Base-by-base conservation (phyloP, 371 early-diverging fungal species). In the Chytridium lagenaria region DNA sequence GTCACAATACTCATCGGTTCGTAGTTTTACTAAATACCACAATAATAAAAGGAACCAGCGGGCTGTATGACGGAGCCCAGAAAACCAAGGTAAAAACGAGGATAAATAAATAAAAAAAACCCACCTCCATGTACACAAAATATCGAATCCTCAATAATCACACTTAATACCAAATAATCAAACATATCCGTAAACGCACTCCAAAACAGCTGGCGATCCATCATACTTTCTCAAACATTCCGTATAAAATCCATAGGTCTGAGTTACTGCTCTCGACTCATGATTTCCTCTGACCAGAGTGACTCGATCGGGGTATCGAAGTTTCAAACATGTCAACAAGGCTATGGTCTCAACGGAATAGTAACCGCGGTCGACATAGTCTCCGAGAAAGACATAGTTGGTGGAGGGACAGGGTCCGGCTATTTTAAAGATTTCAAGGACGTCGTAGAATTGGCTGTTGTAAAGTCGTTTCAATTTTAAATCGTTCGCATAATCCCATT, bases 221-320 rank as follows among this genome's bases (percentile, higher is more conserved):
- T n/a, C n/a, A 75, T 95, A 97, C 81, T 98, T 98, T 34, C 94
- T 84, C 75, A 92, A 84, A 81, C 96, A 96, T 81, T 98, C 99
- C n/a, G 94, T 91, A 81, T 96, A 98, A 80, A 98, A 98, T 55
- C 99, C 99, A 81, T 99, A 99, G 0, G 95, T 94, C 86, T 93
- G 93, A 22, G 95, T 96, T 1, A 94, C 94, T 28, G 94, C 93
- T 70, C 97, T 86, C 33, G 93, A 91, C 82, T 99, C 99, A 75
- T 99, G 99, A 78, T 99, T 99, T n/a, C 99, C 99, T 40, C 99
- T 87, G 10, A 99, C 90, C 16, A 99, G 85, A 61, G 92, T 95
- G 3, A 99, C 91, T 70, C 96, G 85, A 37, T 92, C 88, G 16
- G 99, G 99, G 82, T 96, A 95, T 61, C 95, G 86, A 63, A 97